Conservation (phyloP, 176 grass and related monocot genomes). For the Oryza meyeriana region DNA sequence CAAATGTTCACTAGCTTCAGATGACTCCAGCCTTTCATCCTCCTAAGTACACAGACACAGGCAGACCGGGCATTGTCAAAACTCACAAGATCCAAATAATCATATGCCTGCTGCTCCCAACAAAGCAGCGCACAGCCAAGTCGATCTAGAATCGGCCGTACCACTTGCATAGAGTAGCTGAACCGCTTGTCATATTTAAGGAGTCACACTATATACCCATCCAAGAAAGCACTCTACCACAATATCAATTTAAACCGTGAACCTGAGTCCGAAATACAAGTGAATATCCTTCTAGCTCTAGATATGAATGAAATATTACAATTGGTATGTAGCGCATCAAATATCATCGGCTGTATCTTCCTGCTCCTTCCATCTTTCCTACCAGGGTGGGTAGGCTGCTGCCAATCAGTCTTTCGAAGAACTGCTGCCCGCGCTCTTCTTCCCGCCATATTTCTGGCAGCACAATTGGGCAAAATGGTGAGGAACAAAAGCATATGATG, state of each 20-base stretch:
- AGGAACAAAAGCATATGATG: neutral
- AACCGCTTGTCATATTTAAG: neutral
- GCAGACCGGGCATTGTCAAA: no score
- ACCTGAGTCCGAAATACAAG: slow-evolving; percentile 37
- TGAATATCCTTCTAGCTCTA: slow-evolving; percentile 50
- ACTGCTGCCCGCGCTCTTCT: slow-evolving; percentile 59
- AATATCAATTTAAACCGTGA: slow-evolving; percentile 42
- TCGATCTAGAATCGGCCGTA: neutral
- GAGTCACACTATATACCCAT: slow-evolving; percentile 30
- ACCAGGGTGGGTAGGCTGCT: neutral
- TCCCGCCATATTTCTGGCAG: slow-evolving; percentile 70
- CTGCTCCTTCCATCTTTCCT: slow-evolving; percentile 18
- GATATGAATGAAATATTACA: slow-evolving; percentile 63
- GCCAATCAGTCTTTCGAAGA: slow-evolving; percentile 52
- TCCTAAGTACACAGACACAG: no score
- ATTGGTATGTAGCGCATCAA: slow-evolving; percentile 51
- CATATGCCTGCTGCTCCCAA: neutral
- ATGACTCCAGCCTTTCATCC: no score
- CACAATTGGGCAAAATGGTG: neutral
- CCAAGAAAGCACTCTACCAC: slow-evolving; percentile 26
- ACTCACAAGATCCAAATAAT: no score
- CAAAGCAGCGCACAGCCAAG: neutral
- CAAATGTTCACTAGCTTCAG: neutral
- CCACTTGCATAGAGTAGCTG: slow-evolving; percentile 1
- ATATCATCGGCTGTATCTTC: slow-evolving; percentile 33